phyloP scores from a whole-genome alignment of 2,329 filamentous ascomycete species.

The Nothophoma quercina region DNA sequence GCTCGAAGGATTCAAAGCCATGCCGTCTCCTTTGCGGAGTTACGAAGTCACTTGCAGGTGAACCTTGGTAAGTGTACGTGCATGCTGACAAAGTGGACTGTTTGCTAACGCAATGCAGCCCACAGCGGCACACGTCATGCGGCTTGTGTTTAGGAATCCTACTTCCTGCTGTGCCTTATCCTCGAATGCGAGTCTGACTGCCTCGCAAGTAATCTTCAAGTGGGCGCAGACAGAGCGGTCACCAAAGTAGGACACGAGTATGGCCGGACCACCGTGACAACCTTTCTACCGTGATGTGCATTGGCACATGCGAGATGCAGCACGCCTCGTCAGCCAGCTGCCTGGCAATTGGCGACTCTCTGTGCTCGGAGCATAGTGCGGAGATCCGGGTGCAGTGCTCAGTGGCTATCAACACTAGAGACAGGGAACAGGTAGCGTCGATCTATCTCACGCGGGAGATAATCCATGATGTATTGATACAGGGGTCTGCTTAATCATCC shows the following conservation, averaged over 20 bases:
- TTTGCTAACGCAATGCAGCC: background rate
- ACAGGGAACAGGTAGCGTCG: conserved; percentile 4
- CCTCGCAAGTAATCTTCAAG: background rate
- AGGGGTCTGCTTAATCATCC: conserved; percentile 2
- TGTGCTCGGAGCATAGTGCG: conserved; percentile 32
- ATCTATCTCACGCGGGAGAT: conserved; percentile 4
- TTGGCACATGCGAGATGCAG: background rate
- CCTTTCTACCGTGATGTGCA: background rate
- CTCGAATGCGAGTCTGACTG: conserved; percentile 1
- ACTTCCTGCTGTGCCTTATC: background rate
- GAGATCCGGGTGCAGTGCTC: conserved; percentile 29
- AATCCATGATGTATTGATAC: conserved; percentile 8
- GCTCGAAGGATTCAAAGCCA: background rate
- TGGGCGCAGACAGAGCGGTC: background rate
- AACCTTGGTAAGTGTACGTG: background rate
- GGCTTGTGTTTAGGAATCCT: background rate
- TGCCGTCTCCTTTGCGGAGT: background rate
- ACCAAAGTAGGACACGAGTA: background rate
- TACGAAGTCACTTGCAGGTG: background rate
- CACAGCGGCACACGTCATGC: background rate
- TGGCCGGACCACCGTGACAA: background rate
- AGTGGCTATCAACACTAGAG: conserved; percentile 13
- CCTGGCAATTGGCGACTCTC: conserved; percentile 18
- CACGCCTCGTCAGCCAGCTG: conserved; percentile 14
- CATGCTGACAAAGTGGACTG: too few relatives aligned